These are phyloP conservation scores for Selaginella tamariscina DNA, from an alignment of 75 land plant species.

Conservation along the genomic window DNA sequence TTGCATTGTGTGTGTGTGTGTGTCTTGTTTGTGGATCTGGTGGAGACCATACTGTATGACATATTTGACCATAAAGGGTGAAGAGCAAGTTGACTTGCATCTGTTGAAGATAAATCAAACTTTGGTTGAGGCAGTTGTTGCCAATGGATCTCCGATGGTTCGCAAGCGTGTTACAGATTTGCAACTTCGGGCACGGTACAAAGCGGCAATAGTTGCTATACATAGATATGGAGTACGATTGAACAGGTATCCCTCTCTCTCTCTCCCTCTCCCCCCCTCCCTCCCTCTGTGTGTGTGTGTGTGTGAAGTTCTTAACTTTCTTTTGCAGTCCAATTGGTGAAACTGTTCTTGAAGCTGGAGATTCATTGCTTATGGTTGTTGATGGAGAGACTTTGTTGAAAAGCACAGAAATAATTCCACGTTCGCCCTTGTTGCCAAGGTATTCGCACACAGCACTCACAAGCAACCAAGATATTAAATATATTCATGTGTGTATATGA, in stretches of 20 bases:
- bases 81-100: constrained; percentile 25
- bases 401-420: constrained; percentile 29
- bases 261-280: too few relatives aligned
- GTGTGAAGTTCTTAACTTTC: not conserved
- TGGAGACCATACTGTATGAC: not conserved
- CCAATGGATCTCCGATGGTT: constrained; percentile 31
- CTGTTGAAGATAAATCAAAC: constrained; percentile 19
- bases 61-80: constrained; percentile 17
- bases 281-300: too few relatives aligned
- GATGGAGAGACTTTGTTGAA: constrained; percentile 26
- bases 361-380: constrained; percentile 34
- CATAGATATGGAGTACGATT: constrained; percentile 23
- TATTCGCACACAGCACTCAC: not conserved
- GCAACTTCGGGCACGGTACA: constrained; percentile 23
- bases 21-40: too few relatives aligned
- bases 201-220: constrained; percentile 29
- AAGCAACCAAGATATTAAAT: not conserved
- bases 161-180: constrained; percentile 19
- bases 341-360: constrained; percentile 26
- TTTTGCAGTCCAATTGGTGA: constrained; percentile 27
- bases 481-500: not conserved
- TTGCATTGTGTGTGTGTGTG: not conserved
- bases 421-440: constrained; percentile 32
- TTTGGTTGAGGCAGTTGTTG: constrained; percentile 32
- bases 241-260: constrained; percentile 1